Evolutionary conservation across 768 basidiomycete genomes (phyloP).

Genomic region (Serpula lacrymans): DNA sequence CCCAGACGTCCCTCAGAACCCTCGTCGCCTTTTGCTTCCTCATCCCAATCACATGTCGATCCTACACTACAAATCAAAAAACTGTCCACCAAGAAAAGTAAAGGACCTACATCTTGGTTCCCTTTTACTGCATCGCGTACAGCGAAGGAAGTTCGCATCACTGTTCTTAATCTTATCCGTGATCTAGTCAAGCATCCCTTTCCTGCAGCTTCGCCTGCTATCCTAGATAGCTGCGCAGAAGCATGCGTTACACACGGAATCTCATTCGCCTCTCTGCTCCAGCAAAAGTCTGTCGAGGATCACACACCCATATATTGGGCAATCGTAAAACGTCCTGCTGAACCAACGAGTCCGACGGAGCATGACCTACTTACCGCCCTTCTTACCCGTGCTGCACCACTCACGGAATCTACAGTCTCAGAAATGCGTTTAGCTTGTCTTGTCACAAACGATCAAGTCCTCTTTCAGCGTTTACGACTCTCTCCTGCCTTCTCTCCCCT

Average conservation of each 20-base stretch:
- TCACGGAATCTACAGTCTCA: constrained; percentile 40
- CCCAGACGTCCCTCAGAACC: not conserved
- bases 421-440: constrained; percentile 71
- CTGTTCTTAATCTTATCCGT: constrained; percentile 51
- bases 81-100: constrained; percentile 2
- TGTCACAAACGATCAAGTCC: constrained; percentile 15
- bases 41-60: no score
- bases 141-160: constrained; percentile 48
- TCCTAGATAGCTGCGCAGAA: constrained; percentile 61
- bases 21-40: constrained; percentile 3
- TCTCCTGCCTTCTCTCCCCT: not conserved
- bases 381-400: constrained; percentile 48
- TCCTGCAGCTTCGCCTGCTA: constrained; percentile 27
- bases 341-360: constrained; percentile 14
- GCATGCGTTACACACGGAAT: constrained; percentile 51
- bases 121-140: constrained; percentile 19
- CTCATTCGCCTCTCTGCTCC: constrained; percentile 28
- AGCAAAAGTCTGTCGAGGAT: constrained; percentile 17
- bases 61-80: no score
- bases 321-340: constrained; percentile 25
- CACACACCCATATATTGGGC: constrained; percentile 31
- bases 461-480: constrained; percentile 25
- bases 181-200: constrained; percentile 47
- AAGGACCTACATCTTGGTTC: constrained; percentile 10
- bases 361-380: constrained; percentile 47